These are phyloP conservation scores for Ilyonectria sp. DNA, from an alignment of 2,329 filamentous ascomycete genomes.

Conservation along the genomic window DNA sequence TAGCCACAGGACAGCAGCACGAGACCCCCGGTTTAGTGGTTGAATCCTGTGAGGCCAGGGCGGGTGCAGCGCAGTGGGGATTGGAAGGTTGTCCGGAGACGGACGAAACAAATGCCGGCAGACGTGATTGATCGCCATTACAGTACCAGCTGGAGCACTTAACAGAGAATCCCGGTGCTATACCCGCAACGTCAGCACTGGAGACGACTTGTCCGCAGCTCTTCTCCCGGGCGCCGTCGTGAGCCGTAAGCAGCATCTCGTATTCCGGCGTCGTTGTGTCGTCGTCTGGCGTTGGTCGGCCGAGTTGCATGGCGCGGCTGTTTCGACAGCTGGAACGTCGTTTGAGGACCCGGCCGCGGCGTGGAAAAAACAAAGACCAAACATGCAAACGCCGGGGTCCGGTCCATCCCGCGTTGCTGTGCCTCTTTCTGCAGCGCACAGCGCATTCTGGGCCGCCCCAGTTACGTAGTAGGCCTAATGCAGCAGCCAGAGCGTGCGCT, in stretches of 20 bases:
- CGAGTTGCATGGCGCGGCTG: background rate
- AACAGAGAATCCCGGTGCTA: slow-evolving; percentile 12
- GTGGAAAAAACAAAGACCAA: slow-evolving; percentile 18
- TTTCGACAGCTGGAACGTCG: slow-evolving; percentile 14
- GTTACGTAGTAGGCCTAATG: slow-evolving; percentile 17
- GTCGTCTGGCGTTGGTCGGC: background rate
- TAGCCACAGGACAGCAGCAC: background rate
- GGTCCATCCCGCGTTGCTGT: slow-evolving; percentile 19
- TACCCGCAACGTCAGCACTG: slow-evolving; percentile 5
- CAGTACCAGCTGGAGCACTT: background rate
- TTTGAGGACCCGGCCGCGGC: slow-evolving; percentile 11
- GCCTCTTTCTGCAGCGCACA: slow-evolving; percentile 13
- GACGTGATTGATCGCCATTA: slow-evolving; percentile 14
- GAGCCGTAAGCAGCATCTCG: slow-evolving; percentile 6
- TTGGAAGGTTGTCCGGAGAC: slow-evolving; percentile 10
- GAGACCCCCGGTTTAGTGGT: background rate
- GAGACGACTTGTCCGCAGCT: background rate
- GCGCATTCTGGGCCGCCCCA: background rate
- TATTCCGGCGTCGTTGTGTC: background rate
- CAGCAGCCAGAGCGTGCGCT: slow-evolving; percentile 9
- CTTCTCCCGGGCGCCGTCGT: background rate
- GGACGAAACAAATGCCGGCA: slow-evolving; percentile 16
- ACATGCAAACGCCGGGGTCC: background rate
- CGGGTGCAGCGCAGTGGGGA: background rate
- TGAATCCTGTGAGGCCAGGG: background rate